Conservation (phyloP, 2,329 filamentous ascomycete species). For the Aspergillus floridensis region DNA sequence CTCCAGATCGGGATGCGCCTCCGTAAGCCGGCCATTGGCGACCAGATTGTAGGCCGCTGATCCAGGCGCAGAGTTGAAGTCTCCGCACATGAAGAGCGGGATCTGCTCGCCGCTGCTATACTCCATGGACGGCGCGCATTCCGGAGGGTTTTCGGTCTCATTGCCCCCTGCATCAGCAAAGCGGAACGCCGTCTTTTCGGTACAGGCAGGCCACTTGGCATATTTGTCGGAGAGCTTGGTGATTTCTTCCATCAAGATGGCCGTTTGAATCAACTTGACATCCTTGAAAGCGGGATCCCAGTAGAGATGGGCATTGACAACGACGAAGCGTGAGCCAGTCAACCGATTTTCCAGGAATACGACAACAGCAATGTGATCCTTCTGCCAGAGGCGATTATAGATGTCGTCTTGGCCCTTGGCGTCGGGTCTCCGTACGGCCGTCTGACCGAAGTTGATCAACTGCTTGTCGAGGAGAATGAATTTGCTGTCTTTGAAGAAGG, state of each 20-base stretch:
- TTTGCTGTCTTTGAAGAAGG: constrained; percentile 94
- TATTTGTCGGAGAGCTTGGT: constrained; percentile 84
- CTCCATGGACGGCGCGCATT: constrained; percentile 76
- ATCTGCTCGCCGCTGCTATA: constrained; percentile 86
- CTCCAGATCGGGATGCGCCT: constrained; percentile 75
- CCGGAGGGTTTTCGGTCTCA: constrained; percentile 48
- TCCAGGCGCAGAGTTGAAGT: constrained; percentile 87
- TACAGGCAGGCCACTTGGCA: constrained; percentile 72
- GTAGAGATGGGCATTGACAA: constrained; percentile 90
- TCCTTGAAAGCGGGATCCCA: constrained; percentile 91
- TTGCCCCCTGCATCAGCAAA: constrained; percentile 50
- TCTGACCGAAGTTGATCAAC: constrained; percentile 84
- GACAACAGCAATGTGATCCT: constrained; percentile 92
- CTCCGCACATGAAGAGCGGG: constrained; percentile 85
- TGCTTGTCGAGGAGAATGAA: constrained; percentile 93
- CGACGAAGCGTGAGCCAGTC: constrained; percentile 86
- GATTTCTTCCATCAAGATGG: constrained; percentile 89
- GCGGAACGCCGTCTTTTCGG: constrained; percentile 66
- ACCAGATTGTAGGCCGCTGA: constrained; percentile 92
- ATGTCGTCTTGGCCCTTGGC: constrained; percentile 98
- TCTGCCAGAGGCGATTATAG: constrained; percentile 97
- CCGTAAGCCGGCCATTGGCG: constrained; percentile 72
- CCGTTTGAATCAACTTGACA: constrained; percentile 94
- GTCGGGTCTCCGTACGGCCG: constrained; percentile 89
- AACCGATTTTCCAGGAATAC: constrained; percentile 88